phyloP scores from a whole-genome alignment of 2,329 filamentous ascomycete genomes.

The Diaporthe caulivora region DNA sequence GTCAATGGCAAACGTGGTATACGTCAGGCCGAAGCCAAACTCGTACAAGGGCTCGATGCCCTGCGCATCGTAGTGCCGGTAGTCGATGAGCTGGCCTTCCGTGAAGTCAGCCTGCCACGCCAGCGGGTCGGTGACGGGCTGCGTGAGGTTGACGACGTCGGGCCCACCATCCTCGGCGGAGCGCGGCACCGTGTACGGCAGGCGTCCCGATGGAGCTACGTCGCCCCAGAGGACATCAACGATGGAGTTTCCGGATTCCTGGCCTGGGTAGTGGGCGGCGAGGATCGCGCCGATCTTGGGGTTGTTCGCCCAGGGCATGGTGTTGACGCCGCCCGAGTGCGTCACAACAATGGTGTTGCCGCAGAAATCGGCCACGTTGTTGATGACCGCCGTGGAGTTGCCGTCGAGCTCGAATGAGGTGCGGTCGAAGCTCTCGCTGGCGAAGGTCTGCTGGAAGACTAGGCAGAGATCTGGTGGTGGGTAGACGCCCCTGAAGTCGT shows the following conservation, averaged over 20 bases:
- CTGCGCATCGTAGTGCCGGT: conserved; percentile 63
- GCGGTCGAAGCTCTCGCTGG: conserved; percentile 70
- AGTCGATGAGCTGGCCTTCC: conserved; percentile 67
- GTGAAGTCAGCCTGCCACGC: conserved; percentile 59
- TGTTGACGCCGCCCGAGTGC: conserved; percentile 70
- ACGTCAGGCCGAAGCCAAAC: conserved; percentile 68
- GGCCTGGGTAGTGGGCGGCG: conserved; percentile 70
- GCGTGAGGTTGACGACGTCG: conserved; percentile 57
- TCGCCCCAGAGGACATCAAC: conserved; percentile 72
- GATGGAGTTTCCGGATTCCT: conserved; percentile 71
- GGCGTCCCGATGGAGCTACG: conserved; percentile 68
- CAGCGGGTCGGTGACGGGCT: conserved; percentile 56
- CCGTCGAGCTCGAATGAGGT: conserved; percentile 65
- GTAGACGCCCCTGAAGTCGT: conserved; percentile 58
- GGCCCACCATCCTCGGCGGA: conserved; percentile 51
- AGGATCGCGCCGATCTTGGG: conserved; percentile 72
- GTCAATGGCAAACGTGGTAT: conserved; percentile 48
- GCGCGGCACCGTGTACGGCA: conserved; percentile 71
- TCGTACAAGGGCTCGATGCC: conserved; percentile 64
- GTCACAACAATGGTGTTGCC: conserved; percentile 65
- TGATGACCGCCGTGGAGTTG: conserved; percentile 71
- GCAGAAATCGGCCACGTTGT: conserved; percentile 59
- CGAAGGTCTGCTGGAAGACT: conserved; percentile 67
- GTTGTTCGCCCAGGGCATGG: conserved; percentile 67
- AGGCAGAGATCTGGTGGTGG: conserved; percentile 70